These are phyloP conservation scores for Basipetospora sp. DNA, from an alignment of 2,329 filamentous ascomycete species.

Conservation along the genomic window DNA sequence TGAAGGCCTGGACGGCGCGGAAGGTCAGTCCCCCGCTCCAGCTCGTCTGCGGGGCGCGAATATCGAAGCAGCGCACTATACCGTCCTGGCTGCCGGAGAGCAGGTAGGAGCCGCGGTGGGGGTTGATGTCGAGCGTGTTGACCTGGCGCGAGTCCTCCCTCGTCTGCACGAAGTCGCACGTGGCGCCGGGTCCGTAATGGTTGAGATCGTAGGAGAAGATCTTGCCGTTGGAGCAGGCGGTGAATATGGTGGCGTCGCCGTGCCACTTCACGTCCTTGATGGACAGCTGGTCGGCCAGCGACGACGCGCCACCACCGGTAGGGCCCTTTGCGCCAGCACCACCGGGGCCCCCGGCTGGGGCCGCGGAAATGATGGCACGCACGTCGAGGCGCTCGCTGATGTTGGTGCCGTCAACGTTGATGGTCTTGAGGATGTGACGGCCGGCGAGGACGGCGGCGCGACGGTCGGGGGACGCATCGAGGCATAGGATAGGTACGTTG, in stretches of 20 bases:
- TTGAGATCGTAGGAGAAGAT: conserved; percentile 50
- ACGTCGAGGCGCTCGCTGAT: conserved; percentile 45
- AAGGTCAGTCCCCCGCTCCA: conserved; percentile 33
- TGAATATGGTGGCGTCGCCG: conserved; percentile 40
- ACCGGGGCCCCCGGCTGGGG: too few relatives aligned
- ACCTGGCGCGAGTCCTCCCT: conserved; percentile 49
- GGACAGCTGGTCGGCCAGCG: conserved; percentile 39
- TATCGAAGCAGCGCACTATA: conserved; percentile 46
- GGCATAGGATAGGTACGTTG: conserved; percentile 37
- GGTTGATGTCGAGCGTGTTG: conserved; percentile 49
- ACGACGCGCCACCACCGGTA: conserved; percentile 21
- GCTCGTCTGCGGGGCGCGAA: conserved; percentile 33
- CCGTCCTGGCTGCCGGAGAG: conserved; percentile 52
- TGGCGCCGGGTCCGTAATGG: conserved; percentile 28
- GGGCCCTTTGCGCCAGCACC: too few relatives aligned
- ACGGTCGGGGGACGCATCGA: conserved; percentile 45
- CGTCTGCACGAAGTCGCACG: conserved; percentile 41
- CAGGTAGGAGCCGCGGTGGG: conserved; percentile 40
- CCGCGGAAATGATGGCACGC: conserved; percentile 40
- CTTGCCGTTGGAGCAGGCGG: conserved; percentile 48
- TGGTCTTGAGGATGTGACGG: conserved; percentile 45
- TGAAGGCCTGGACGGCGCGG: conserved; percentile 30
- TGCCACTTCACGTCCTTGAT: conserved; percentile 50
- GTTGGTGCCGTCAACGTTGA: conserved; percentile 37
- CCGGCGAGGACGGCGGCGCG: conserved; percentile 42